Evolutionary conservation across 495 filamentous ascomycete species (phyloP).

Genomic region (Penicillium nucicola): DNA sequence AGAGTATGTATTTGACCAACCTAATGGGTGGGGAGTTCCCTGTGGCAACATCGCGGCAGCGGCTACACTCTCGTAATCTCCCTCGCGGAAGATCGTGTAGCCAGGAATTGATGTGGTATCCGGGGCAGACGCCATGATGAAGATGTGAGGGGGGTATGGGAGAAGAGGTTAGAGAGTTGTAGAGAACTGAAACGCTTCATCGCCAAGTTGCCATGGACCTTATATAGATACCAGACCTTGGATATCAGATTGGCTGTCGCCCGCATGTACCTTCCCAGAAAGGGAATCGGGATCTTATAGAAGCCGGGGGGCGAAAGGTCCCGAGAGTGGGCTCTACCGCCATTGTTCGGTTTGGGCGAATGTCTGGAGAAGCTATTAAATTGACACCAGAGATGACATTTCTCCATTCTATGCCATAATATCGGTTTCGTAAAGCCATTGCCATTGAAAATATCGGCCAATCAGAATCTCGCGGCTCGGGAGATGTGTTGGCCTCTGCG

Average conservation of each 20-base stretch:
- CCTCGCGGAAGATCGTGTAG: slow-evolving; percentile 35
- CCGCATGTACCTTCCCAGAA: slow-evolving; percentile 28
- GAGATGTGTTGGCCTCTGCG: not conserved
- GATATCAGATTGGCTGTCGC: slow-evolving; percentile 14
- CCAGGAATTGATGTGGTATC: slow-evolving; percentile 36
- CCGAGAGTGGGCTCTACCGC: slow-evolving; percentile 13
- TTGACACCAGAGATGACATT: not conserved
- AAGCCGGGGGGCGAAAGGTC: slow-evolving; percentile 12
- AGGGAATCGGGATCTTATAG: slow-evolving; percentile 13
- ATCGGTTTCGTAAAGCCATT: slow-evolving; percentile 18
- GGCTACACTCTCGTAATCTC: slow-evolving; percentile 33
- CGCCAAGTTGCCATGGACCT: not conserved
- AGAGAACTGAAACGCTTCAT: not conserved
- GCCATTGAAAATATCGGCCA: slow-evolving; percentile 7
- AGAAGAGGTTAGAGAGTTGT: slow-evolving; percentile 13
- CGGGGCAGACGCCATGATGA: slow-evolving; percentile 31
- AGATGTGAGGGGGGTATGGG: not conserved
- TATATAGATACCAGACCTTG: slow-evolving; percentile 17
- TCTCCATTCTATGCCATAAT: slow-evolving; percentile 10
- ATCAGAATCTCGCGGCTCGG: slow-evolving; percentile 7
- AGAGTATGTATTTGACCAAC: slow-evolving; percentile 8
- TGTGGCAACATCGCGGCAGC: slow-evolving; percentile 29
- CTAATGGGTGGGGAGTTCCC: slow-evolving; percentile 28
- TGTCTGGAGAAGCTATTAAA: slow-evolving; percentile 16
- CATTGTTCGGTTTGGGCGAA: slow-evolving; percentile 17